These are phyloP conservation scores for Echeveria elegans DNA, from an alignment of 164 flowering plant genomes.

Conservation along the genomic window DNA sequence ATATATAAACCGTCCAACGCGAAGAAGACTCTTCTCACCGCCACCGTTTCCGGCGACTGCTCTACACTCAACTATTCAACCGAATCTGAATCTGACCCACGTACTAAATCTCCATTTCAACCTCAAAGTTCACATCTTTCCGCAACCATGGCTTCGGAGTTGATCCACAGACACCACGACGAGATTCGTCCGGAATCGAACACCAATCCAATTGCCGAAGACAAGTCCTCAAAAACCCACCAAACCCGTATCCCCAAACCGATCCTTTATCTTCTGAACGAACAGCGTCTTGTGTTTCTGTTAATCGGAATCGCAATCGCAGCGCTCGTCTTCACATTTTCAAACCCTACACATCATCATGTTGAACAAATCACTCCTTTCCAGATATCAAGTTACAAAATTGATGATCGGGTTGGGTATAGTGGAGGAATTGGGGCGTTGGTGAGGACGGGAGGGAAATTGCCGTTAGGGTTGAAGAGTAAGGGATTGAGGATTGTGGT, in stretches of 20 bases:
- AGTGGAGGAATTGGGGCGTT: conserved; percentile 8
- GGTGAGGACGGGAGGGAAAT: conserved; percentile 38
- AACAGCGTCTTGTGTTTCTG: not conserved
- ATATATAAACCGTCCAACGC: not conserved
- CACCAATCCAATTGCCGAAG: not conserved
- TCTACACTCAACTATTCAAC: not conserved
- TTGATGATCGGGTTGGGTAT: not conserved
- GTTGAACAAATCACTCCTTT: not conserved
- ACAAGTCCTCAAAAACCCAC: not conserved
- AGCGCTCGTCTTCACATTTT: not conserved
- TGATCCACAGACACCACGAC: conserved; percentile 2
- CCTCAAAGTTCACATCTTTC: not conserved
- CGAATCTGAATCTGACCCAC: not conserved
- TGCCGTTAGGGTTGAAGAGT: conserved; percentile 70
- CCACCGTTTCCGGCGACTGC: not conserved
- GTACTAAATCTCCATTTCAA: not conserved
- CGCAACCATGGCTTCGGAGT: not conserved
- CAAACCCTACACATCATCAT: not conserved
- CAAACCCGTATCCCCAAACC: not conserved
- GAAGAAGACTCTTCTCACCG: not conserved
- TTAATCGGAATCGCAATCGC: not conserved
- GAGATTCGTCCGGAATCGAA: conserved; percentile 5
- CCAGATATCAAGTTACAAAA: not conserved
- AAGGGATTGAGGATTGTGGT: conserved; percentile 75
- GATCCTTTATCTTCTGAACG: not conserved